phyloP scores from a whole-genome alignment of 2,329 filamentous ascomycete genomes.

The Coccinonectria pachysandricola region DNA sequence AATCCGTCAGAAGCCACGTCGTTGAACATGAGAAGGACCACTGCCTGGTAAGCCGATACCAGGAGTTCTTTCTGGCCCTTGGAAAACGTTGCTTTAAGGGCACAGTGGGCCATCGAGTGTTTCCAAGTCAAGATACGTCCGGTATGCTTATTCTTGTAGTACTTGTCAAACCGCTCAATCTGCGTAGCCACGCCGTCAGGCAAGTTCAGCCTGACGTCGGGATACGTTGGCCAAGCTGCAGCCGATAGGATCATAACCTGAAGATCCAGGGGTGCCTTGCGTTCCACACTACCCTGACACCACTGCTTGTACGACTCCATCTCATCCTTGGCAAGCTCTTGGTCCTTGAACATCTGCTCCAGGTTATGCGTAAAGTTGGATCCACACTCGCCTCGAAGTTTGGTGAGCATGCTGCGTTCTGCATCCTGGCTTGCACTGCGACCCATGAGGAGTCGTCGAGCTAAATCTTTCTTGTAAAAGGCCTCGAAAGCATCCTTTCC shows the following conservation, averaged over 20 bases:
- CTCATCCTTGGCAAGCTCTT: slow-evolving; percentile 85
- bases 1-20: slow-evolving; percentile 46
- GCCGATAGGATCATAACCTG: slow-evolving; percentile 85
- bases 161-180: slow-evolving; percentile 69
- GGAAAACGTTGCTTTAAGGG: slow-evolving; percentile 70
- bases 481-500: slow-evolving; percentile 97
- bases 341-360: slow-evolving; percentile 99
- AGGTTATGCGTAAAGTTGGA: slow-evolving; percentile 92
- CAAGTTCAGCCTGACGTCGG: slow-evolving; percentile 61
- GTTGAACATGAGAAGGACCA: slow-evolving; percentile 88
- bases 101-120: slow-evolving; percentile 82
- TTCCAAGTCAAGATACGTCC: slow-evolving; percentile 86
- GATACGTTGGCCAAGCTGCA: slow-evolving; percentile 86
- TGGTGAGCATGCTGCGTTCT: slow-evolving; percentile 87
- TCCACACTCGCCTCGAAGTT: slow-evolving; percentile 87
- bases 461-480: slow-evolving; percentile 97
- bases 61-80: slow-evolving; percentile 78
- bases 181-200: slow-evolving; percentile 67
- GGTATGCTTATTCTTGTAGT: slow-evolving; percentile 84
- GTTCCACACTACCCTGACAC: slow-evolving; percentile 40
- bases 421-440: slow-evolving; percentile 90
- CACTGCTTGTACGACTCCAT: slow-evolving; percentile 78
- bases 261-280: slow-evolving; percentile 47
- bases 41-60: slow-evolving; percentile 84
- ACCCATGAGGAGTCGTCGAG: slow-evolving; percentile 79